Evolutionary conservation across 192 early-diverging fungal species (phyloP).

Genomic region (Coemansia erecta): DNA sequence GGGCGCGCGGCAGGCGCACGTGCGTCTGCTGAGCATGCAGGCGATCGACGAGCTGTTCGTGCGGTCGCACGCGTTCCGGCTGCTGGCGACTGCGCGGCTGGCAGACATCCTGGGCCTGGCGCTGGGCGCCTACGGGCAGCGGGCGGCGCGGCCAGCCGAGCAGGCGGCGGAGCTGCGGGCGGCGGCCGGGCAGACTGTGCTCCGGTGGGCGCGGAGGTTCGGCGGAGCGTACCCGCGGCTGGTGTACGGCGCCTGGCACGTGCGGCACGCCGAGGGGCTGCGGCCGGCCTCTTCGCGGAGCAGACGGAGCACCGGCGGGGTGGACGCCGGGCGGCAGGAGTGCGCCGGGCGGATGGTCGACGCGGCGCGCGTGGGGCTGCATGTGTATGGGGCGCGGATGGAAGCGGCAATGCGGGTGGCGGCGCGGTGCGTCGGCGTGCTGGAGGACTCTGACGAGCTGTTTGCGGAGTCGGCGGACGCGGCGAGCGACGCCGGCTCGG

Average conservation of each 20-base stretch:
- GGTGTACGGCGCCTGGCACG: constrained; percentile 57
- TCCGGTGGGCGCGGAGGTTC: constrained; percentile 60
- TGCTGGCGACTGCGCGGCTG: constrained; percentile 52
- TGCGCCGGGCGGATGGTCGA: neutral
- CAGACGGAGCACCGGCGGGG: constrained; percentile 10
- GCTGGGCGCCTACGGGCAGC: constrained; percentile 57
- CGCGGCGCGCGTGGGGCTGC: no score
- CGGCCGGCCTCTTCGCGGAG: constrained; percentile 18
- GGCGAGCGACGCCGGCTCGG: constrained; percentile 8
- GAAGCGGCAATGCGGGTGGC: no score
- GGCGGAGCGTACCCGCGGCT: constrained; percentile 57
- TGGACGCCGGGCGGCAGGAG: constrained; percentile 16
- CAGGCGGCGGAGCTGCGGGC: constrained; percentile 54
- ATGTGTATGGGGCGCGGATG: no score
- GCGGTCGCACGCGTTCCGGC: constrained; percentile 65
- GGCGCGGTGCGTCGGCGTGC: no score
- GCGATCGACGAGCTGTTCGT: constrained; percentile 60
- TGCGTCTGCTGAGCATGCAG: constrained; percentile 62
- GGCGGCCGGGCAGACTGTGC: constrained; percentile 53
- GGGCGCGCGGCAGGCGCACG: constrained; percentile 44
- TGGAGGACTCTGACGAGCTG: no score
- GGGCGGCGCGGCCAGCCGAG: constrained; percentile 54
- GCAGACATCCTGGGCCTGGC: constrained; percentile 57
- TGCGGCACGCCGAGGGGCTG: constrained; percentile 45
- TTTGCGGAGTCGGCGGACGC: neutral